Percentiles rank a stretch among this genome's conserved stretches.
Evolutionary conservation across 2,329 filamentous ascomycete genomes (phyloP).

Genomic region (Neospermospora avenae): DNA sequence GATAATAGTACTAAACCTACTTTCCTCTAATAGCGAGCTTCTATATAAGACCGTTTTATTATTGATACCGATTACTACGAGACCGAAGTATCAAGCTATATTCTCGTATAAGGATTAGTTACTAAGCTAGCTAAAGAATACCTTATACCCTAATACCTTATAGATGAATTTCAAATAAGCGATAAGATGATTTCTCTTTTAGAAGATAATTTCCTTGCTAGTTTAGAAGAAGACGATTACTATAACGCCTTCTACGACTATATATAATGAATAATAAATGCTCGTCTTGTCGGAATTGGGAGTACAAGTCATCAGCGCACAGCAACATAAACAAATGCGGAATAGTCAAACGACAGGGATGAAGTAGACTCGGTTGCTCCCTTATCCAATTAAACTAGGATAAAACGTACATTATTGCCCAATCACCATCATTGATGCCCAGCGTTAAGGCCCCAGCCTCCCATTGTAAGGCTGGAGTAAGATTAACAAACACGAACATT

Average conservation of each 20-base stretch:
- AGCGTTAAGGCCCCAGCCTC: neutral
- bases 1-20: no score
- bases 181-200: no score
- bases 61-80: no score
- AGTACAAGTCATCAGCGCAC: neutral
- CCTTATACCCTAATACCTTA: no score
- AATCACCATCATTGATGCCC: slow-evolving; percentile 2
- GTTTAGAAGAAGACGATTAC: no score
- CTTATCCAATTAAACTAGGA: neutral
- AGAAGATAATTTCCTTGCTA: no score
- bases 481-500: neutral
- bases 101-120: no score
- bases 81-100: no score
- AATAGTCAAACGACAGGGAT: neutral
- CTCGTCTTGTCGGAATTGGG: neutral
- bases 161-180: no score
- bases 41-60: no score
- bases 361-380: neutral
- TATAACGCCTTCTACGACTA: neutral
- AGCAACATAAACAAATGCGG: neutral
- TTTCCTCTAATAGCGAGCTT: no score
- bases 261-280: neutral
- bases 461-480: slow-evolving; percentile 2
- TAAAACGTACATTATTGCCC: neutral
- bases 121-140: no score